Evolutionary conservation across 2,329 filamentous ascomycete genomes (phyloP), one percentile per base, ranked within the genome.

Genomic region (Verticillium albo-atrum): DNA sequence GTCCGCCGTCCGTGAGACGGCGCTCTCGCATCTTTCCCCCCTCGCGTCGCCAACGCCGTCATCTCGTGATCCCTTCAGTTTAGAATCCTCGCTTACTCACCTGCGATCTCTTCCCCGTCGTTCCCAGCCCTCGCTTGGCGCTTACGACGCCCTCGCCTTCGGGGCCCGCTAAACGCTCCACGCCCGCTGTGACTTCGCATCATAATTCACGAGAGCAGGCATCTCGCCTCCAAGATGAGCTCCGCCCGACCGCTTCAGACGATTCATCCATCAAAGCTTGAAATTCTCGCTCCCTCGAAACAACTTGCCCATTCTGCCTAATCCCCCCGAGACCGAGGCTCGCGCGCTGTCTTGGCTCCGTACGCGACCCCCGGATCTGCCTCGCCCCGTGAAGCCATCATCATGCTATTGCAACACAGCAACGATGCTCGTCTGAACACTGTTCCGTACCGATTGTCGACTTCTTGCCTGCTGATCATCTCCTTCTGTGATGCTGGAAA

Each of bases 381-480:
- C 52, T 66, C 53, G 55, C 60, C n/a, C 20, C 56, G 65, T 30
- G 68, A 66, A 50, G 52, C 64, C 50, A 60, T 55, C 26, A 58
- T 59, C 28, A 47, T 47, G 37, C 37, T 20, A 47, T 47, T 14
- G 37, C n/a, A 23, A 6, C 9, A 47, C 20, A 23, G 10, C 37
- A n/a, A 47, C 37, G 37, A 23, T 47, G 20, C 37, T 47, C 37
- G 37, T 47, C 37, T 47, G 37, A 47, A 47, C 37, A 23, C n/a
- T 47, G n/a, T n/a, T 47, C 17, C n/a, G n/a, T 32, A 2, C 30
- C 37, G 37, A 23, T 23, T 47, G 10, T 47, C 37, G 37, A 47
- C n/a, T 17, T n/a, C 37, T n/a, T 10, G 37, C 23, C n/a, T 9
- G 37, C 37, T 4, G 37, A 47, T 47, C 37, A 25, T 9, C 37